A percentile compares a stretch with the other conserved stretches of the same genome.
These are phyloP conservation scores for Nicotiana knightiana DNA, from an alignment of 257 asterid species.

Conservation along the genomic window DNA sequence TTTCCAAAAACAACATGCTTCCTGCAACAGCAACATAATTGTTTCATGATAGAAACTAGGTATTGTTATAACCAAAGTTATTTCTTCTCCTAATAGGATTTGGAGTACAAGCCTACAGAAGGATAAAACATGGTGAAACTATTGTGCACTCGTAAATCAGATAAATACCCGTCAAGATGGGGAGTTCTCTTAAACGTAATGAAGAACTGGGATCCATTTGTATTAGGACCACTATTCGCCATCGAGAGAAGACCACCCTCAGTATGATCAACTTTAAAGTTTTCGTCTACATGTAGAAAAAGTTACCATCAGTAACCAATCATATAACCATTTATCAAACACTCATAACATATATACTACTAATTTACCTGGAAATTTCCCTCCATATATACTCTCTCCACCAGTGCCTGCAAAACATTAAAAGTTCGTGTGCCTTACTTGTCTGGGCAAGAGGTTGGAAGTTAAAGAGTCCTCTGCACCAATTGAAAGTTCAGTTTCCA, in stretches of 20 bases:
- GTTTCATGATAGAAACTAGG: slow-evolving; percentile 11
- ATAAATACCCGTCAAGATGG: slow-evolving; percentile 89
- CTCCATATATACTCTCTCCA: slow-evolving; percentile 98
- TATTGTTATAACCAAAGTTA: not conserved
- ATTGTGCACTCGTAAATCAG: not conserved
- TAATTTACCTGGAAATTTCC: slow-evolving; percentile 76
- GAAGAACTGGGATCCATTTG: slow-evolving; percentile 98
- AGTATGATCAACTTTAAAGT: slow-evolving; percentile 67
- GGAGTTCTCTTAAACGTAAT: slow-evolving; percentile 78
- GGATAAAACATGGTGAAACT: not conserved
- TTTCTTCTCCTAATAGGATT: not conserved
- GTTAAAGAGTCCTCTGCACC: slow-evolving; percentile 52
- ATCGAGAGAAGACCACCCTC: slow-evolving; percentile 88
- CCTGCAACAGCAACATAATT: slow-evolving; percentile 31
- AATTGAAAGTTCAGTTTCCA: slow-evolving; percentile 54
- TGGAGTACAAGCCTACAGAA: not conserved
- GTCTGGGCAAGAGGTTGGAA: slow-evolving; percentile 64
- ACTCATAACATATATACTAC: not conserved
- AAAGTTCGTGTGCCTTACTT: slow-evolving; percentile 63
- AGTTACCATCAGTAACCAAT: not conserved
- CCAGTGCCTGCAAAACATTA: slow-evolving; percentile 99
- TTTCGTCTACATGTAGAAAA: slow-evolving; percentile 61
- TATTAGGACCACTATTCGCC: slow-evolving; percentile 95
- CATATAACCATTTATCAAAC: slow-evolving; percentile 11
- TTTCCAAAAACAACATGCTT: slow-evolving; percentile 97